Conservation (phyloP, 2,329 filamentous ascomycete genomes). For the Penicillium paneum region DNA sequence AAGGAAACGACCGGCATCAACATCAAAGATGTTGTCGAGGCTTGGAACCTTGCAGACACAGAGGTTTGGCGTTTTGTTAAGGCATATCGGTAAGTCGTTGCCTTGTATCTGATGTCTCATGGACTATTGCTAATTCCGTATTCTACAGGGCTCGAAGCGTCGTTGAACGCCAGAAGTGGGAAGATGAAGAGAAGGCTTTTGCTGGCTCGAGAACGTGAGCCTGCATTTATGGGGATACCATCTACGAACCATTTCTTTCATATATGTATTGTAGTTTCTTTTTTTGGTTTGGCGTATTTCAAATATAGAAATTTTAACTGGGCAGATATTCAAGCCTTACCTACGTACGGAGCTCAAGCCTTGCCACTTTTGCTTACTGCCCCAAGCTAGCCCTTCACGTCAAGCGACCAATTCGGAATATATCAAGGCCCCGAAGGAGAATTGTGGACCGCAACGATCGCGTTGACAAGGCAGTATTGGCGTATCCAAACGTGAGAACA, state of each 20-base stretch:
- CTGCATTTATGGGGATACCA: neutral
- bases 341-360: neutral
- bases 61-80: conserved; percentile 64
- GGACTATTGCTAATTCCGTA: conserved; percentile 3
- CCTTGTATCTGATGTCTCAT: neutral
- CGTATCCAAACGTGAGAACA: too few species aligned
- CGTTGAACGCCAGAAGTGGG: conserved; percentile 58
- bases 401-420: too few species aligned
- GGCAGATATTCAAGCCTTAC: neutral
- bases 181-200: conserved; percentile 58
- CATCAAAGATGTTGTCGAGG: conserved; percentile 47
- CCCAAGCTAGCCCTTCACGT: too few species aligned
- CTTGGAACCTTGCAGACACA: conserved; percentile 60
- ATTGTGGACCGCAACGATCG: too few species aligned
- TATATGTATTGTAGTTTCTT: conserved; percentile 12
- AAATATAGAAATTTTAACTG: neutral
- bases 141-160: conserved; percentile 49
- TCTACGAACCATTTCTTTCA: conserved; percentile 6
- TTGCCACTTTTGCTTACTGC: too few species aligned
- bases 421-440: too few species aligned
- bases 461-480: too few species aligned
- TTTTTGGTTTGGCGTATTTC: conserved; percentile 12
- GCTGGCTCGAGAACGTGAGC: conserved; percentile 44
- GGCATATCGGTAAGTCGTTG: conserved; percentile 49
- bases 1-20: conserved; percentile 37